phyloP scores from a whole-genome alignment of 2,329 filamentous ascomycete genomes.

The Shiraia bambusicola region DNA sequence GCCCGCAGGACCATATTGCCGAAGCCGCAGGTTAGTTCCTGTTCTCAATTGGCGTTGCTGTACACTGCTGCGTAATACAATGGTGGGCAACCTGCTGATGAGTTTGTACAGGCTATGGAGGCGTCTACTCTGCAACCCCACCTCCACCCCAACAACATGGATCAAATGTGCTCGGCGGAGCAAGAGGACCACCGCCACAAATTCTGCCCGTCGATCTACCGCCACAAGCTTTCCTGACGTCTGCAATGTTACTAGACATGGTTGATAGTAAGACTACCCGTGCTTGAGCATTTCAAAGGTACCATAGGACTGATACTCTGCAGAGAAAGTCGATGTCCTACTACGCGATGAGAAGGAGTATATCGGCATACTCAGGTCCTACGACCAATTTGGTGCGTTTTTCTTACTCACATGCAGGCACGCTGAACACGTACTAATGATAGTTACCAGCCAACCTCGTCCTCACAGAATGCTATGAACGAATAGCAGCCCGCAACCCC shows the following conservation, averaged over 20 bases:
- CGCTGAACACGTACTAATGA: conserved; percentile 9
- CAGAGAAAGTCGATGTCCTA: conserved; percentile 92
- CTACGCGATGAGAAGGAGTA: conserved; percentile 92
- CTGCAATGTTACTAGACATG: conserved; percentile 89
- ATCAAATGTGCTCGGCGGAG: conserved; percentile 34
- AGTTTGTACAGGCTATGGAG: conserved; percentile 33
- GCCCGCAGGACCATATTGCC: conserved; percentile 22
- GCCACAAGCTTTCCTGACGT: conserved; percentile 98
- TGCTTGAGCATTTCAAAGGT: conserved; percentile 3
- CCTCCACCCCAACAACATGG: conserved; percentile 54
- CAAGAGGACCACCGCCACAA: conserved; percentile 21
- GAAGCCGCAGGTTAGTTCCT: conserved; percentile 29
- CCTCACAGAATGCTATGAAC: conserved; percentile 87
- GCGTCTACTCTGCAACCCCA: conserved; percentile 42
- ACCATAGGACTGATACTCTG: conserved; percentile 14
- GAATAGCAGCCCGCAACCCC: conserved; percentile 69
- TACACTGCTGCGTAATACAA: conserved; percentile 1
- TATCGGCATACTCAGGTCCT: conserved; percentile 87
- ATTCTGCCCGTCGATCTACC: conserved; percentile 55
- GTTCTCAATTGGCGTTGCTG: conserved; percentile 28
- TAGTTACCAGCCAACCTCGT: conserved; percentile 79
- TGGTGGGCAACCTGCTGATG: conserved; percentile 17
- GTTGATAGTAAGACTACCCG: conserved; percentile 73
- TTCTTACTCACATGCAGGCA: not conserved
- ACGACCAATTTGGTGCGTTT: conserved; percentile 89